Percentiles rank a stretch among this genome's conserved stretches.
phyloP scores from a whole-genome alignment of 192 early-diverging fungal species.

The Backusella tuberculispora region DNA sequence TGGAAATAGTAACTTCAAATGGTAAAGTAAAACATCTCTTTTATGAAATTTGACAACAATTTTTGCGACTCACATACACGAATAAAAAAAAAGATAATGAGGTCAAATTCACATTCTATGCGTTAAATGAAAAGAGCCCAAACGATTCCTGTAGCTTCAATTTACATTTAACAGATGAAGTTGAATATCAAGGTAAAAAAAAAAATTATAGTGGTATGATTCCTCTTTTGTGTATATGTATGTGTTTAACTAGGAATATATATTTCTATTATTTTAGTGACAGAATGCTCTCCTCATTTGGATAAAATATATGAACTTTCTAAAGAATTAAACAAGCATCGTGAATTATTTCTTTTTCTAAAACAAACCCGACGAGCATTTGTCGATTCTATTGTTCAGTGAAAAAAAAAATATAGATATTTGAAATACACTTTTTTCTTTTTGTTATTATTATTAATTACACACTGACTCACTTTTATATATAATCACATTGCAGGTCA shows the following conservation, averaged over 20 bases:
- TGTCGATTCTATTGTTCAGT: neutral
- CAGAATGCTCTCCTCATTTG: neutral
- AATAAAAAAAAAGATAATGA: neutral
- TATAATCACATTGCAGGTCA: neutral
- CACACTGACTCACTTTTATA: neutral
- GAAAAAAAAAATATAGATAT: neutral
- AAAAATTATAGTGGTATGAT: too few relatives aligned
- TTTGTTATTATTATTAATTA: too few relatives aligned
- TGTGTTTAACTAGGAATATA: too few relatives aligned
- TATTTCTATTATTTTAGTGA: neutral
- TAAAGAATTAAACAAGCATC: neutral
- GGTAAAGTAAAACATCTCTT: neutral
- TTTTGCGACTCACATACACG: neutral
- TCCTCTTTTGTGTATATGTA: too few relatives aligned
- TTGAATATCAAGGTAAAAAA: neutral
- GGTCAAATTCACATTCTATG: neutral
- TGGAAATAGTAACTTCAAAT: neutral
- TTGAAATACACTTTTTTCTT: too few relatives aligned
- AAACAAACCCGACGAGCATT: neutral
- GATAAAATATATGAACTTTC: neutral
- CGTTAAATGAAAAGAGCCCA: neutral
- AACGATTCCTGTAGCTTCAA: neutral
- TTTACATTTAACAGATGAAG: neutral
- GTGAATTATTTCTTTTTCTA: slow-evolving; percentile 5
- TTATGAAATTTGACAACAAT: neutral